Conservation (phyloP, 257 asterid species). For the Leonotis leonurus region DNA sequence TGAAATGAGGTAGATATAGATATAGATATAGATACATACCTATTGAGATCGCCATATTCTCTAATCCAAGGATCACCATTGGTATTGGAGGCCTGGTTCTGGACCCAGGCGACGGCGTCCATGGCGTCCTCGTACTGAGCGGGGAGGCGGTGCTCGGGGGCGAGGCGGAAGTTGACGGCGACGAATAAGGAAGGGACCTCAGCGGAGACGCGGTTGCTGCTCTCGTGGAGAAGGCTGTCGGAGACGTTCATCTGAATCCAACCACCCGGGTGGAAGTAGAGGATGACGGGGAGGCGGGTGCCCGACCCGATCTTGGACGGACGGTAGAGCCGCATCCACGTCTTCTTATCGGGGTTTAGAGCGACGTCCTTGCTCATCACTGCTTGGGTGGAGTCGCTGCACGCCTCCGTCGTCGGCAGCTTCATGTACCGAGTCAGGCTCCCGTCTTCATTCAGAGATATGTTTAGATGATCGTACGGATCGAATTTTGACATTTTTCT, state of each 20-base stretch:
- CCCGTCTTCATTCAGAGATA: slow-evolving; percentile 54
- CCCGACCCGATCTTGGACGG: slow-evolving; percentile 47
- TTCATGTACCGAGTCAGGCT: slow-evolving; percentile 55
- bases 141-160: slow-evolving; percentile 85
- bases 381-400: slow-evolving; percentile 42
- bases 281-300: slow-evolving; percentile 64
- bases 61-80: slow-evolving; percentile 64
- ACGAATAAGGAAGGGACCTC: slow-evolving; percentile 58
- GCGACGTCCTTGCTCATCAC: slow-evolving; percentile 74
- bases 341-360: slow-evolving; percentile 44
- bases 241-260: slow-evolving; percentile 48
- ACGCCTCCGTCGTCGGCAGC: slow-evolving; percentile 54
- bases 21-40: slow-evolving; percentile 13
- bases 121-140: slow-evolving; percentile 75
- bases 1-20: too few relatives aligned
- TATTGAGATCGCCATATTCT: slow-evolving; percentile 51
- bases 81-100: slow-evolving; percentile 30
- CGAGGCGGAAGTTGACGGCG: slow-evolving; percentile 63
- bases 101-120: slow-evolving; percentile 61
- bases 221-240: slow-evolving; percentile 42
- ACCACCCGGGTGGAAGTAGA: slow-evolving; percentile 66
- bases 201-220: slow-evolving; percentile 33
- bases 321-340: slow-evolving; percentile 74
- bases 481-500: slow-evolving; percentile 56
- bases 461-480: slow-evolving; percentile 59